Evolutionary conservation across 208 protist species (phyloP), one percentile per base, ranked within the genome.

Genomic region (Naegleria gruberi): DNA sequence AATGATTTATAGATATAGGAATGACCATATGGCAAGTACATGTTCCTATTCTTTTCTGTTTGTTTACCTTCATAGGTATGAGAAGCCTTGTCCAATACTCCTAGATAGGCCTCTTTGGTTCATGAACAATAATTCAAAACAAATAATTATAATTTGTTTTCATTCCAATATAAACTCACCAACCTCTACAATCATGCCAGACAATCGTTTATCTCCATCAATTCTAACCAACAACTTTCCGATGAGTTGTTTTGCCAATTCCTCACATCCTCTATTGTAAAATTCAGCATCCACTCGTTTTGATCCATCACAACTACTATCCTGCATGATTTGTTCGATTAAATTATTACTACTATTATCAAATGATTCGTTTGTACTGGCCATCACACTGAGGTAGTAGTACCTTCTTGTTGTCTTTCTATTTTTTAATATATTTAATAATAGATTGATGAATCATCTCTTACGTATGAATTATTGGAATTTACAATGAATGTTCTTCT

Each of bases 1-100:
- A 82, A 82, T 42, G 73, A 82, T 82, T 82, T 82, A 41, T 82
- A 82, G n/a, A 82, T 41, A 41, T 82, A 82, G n/a, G 37, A 8
- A n/a, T 42, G 23, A n/a, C 73, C 73, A 37, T 12, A 7, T 82
- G 23, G n/a, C 1, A 82, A 41, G 30, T 42, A 82, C 73, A 82
- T 82, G 73, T 30, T 82, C 73, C 37, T 82, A 41, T 82, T 82
- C 10, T 82, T 82, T 41, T 42, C 8, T 82, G 73, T 40, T 4
- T 42, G n/a, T 41, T 82, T 82, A 40, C 34, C 73, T 6, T 40
- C 23, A 82, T 82, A 82, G 34, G 73, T 19, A 82, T 82, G 73
- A 12, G 73, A 82, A 15, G 73, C 73, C 4, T 41, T n/a, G 10
- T 82, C 73, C 0, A 37, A 12, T 15, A 15, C 73, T 6, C 73